A percentile compares a stretch with the other conserved stretches of the same genome.
Conservation (phyloP, 139 green algal species). For the Picochlorum sp. region DNA sequence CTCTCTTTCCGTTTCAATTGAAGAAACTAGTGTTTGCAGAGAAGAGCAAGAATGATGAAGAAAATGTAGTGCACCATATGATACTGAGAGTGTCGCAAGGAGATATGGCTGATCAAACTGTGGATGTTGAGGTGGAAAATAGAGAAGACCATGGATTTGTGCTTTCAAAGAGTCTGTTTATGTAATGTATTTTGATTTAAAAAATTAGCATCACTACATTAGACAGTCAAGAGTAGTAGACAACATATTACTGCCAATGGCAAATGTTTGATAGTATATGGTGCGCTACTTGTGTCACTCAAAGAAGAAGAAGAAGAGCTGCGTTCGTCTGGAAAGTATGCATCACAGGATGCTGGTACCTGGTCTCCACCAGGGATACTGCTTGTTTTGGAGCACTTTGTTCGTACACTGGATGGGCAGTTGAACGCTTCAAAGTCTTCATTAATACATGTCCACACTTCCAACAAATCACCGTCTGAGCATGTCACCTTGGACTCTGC, state of each 20-base stretch:
- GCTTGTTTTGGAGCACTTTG: neutral
- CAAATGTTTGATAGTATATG: too few species aligned
- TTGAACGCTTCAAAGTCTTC: neutral
- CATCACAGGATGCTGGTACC: neutral
- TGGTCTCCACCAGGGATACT: neutral
- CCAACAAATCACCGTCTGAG: neutral
- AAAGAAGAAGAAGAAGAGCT: neutral
- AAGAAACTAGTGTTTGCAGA: constrained; percentile 5
- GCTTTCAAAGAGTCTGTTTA: too few species aligned
- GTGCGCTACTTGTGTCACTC: too few species aligned
- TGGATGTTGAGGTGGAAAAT: constrained; percentile 5
- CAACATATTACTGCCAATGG: too few species aligned
- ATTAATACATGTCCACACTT: neutral
- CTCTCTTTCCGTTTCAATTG: constrained; percentile 25
- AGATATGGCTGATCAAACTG: constrained; percentile 16
- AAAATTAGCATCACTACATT: too few species aligned
- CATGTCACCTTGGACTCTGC: neutral
- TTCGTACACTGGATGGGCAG: neutral
- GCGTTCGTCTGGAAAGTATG: neutral
- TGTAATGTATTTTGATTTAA: too few species aligned
- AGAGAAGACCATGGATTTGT: too few species aligned
- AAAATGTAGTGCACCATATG: constrained; percentile 12
- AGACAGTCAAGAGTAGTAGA: too few species aligned
- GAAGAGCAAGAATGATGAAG: neutral
- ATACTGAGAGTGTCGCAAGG: constrained; percentile 26